Conservation (phyloP, 306 rosid genomes). For the Cucurbita pepo region DNA sequence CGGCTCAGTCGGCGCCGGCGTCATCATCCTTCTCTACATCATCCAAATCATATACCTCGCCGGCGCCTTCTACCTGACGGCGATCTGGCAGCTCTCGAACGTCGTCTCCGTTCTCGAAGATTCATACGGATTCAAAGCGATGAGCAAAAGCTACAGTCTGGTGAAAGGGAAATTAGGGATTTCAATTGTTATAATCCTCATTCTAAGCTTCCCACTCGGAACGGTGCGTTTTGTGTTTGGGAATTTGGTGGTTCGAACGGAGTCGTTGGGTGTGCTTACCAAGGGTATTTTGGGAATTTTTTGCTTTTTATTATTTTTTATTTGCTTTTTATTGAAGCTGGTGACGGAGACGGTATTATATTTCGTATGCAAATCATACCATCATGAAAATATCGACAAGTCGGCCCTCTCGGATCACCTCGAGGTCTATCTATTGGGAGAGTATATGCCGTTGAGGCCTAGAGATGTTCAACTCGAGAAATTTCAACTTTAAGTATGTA, state of each 20-base stretch:
- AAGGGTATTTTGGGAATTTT: constrained; percentile 26
- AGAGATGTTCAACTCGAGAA: constrained; percentile 47
- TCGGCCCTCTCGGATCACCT: constrained; percentile 60
- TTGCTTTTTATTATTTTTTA: constrained; percentile 21
- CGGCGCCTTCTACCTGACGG: constrained; percentile 38
- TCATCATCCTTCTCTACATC: neutral
- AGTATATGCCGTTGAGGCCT: constrained; percentile 45
- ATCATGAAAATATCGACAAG: constrained; percentile 66
- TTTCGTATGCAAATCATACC: constrained; percentile 76
- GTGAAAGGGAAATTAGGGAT: constrained; percentile 43
- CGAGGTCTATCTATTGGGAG: constrained; percentile 16
- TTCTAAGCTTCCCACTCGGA: neutral
- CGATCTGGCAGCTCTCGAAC: constrained; percentile 58
- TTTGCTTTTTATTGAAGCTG: constrained; percentile 27
- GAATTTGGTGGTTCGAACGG: constrained; percentile 22
- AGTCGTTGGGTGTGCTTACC: neutral
- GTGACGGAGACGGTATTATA: constrained; percentile 57
- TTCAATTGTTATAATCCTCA: constrained; percentile 10
- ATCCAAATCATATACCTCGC: constrained; percentile 6
- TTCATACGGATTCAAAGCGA: constrained; percentile 39
- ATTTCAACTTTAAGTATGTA: neutral
- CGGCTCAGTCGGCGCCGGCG: neutral
- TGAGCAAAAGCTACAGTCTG: constrained; percentile 45
- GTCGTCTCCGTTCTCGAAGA: constrained; percentile 66
- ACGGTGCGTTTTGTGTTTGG: constrained; percentile 18